Conservation (phyloP, 345 rosid genomes). For the Clarkia xantiana region DNA sequence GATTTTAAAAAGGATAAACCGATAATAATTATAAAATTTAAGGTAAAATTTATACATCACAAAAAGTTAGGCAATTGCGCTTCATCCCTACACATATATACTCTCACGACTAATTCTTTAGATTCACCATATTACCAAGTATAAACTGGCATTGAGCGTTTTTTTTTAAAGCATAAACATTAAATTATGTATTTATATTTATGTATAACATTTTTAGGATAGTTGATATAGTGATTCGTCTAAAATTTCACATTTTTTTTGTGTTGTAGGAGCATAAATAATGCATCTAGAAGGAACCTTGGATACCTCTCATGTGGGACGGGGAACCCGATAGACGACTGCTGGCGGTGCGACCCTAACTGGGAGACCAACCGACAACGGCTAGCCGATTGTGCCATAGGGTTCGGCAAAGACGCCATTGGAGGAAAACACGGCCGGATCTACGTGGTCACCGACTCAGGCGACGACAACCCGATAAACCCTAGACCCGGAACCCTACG, state of each 20-base stretch:
- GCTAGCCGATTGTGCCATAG: constrained; percentile 64
- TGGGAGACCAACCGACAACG: constrained; percentile 57
- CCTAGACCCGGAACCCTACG: constrained; percentile 65
- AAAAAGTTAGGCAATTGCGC: too few relatives aligned
- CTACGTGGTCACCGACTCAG: constrained; percentile 47
- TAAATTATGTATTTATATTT: too few relatives aligned
- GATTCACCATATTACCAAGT: too few relatives aligned
- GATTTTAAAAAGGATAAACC: too few relatives aligned
- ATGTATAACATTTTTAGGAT: not conserved
- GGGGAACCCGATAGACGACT: constrained; percentile 66
- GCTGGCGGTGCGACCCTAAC: constrained; percentile 67
- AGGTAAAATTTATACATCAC: too few relatives aligned
- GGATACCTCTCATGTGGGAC: constrained; percentile 45
- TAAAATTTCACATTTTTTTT: too few relatives aligned
- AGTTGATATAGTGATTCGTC: not conserved
- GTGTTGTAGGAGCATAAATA: constrained; percentile 32
- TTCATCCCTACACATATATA: too few relatives aligned
- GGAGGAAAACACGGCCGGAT: constrained; percentile 56
- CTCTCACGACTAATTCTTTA: too few relatives aligned
- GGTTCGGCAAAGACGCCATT: constrained; percentile 57
- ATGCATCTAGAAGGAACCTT: constrained; percentile 62
- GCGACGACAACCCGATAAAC: constrained; percentile 36
- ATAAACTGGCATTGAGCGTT: too few relatives aligned
- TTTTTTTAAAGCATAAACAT: too few relatives aligned
- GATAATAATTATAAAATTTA: too few relatives aligned